Conservation (phyloP, 139 green algal genomes). For the Monoraphidium neglectum region DNA sequence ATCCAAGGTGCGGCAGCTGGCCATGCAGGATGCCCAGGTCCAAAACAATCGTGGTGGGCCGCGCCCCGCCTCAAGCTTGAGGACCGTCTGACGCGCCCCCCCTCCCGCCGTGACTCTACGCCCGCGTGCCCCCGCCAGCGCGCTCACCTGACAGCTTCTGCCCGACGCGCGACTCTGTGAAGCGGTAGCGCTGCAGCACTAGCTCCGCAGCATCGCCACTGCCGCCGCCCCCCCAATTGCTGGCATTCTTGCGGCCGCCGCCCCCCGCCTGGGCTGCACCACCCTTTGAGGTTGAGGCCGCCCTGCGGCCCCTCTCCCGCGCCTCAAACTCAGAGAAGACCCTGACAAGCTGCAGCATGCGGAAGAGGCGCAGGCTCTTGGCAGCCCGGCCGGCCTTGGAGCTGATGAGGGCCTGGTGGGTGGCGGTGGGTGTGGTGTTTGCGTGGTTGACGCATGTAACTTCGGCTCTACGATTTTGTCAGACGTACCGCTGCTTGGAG, state of each 20-base stretch:
- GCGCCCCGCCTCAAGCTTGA: no score
- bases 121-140: not conserved
- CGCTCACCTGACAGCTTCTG: conserved; percentile 68
- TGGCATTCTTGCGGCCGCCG: not conserved
- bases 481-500: no score
- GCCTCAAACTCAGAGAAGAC: conserved; percentile 67
- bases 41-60: no score
- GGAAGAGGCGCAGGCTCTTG: conserved; percentile 75
- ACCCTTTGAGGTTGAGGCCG: conserved; percentile 1
- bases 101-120: no score
- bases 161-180: conserved; percentile 72
- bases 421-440: not conserved
- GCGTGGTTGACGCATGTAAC: not conserved
- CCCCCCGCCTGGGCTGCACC: not conserved
- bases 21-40: not conserved
- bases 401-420: conserved; percentile 35
- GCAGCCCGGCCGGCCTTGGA: conserved; percentile 50
- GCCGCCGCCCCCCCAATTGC: not conserved
- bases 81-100: no score
- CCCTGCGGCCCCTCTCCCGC: conserved; percentile 18
- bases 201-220: conserved; percentile 27
- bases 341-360: conserved; percentile 75
- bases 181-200: conserved; percentile 30
- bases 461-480: no score
- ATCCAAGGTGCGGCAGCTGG: not conserved